Base-by-base conservation (phyloP, 345 rosid species). In the Melastoma malabathricum region DNA sequence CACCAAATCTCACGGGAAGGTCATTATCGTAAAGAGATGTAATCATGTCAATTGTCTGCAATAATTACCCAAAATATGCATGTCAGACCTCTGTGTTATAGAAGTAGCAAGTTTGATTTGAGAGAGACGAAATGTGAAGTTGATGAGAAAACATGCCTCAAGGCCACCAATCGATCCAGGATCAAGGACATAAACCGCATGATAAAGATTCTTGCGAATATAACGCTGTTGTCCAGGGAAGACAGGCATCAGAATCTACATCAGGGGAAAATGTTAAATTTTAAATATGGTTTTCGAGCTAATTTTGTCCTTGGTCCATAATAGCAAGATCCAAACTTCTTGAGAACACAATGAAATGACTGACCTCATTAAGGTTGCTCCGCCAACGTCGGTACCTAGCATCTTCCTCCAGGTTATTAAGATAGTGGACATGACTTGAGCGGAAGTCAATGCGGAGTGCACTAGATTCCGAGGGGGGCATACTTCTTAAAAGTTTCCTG, bases 331-430 rank as follows among this genome's bases (percentile, higher is more conserved):
- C 10, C 6, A 34, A 34, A 34, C 10, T 34, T 22, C 25, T 34
- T 34, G 2, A 34, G 41, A 34, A 9, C 12, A 23, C 51, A 49
- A 23, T 9, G 53, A 50, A 18, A 48, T 46, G 44, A 56, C 31
- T 51, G 12, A 88, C 95, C 93, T 92, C 97, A 59, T 92, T 85
- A 52, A 92, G 4, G 71, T 88, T 92, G 79, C 67, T 92, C 59
- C 95, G 75, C 99, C 99, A 84, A 46, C 77, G 82, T 75, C 69
- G 84, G 68, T 92, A 92, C 94, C 83, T 87, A 50, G 82, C 76
- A 81, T 92, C 99, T 73, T 87, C 97, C 79, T 92, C 97, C 73
- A 92, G 69, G 74, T 92, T 84, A 74, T 92, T 92, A 56, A 92
- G 84, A 78, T 79, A 92, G 63, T 83, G 80, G 63, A 92, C 97